Base-by-base conservation (phyloP, 2,329 filamentous ascomycete species). In the Sporothrix pseudoabietina region DNA sequence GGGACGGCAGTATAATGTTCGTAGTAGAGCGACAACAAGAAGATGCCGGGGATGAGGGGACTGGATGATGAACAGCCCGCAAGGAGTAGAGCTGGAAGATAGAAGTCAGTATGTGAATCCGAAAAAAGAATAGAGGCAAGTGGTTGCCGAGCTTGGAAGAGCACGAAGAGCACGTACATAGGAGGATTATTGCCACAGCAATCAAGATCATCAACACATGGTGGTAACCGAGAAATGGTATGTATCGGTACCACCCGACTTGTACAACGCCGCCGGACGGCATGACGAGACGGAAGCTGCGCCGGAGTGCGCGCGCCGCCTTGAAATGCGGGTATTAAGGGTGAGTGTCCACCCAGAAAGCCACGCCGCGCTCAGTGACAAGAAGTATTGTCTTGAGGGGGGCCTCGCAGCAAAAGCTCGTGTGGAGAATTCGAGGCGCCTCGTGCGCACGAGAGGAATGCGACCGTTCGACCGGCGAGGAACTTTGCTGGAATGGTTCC, bases 131-230 rank as follows among this genome's bases (percentile, higher is more conserved):
- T 26, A 22, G 9, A 54, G 69, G n/a, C 8, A 16, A n/a, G 35
- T 16, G 30, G 32, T n/a, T 14, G 49, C n/a, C 14, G 49, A 3
- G 49, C 5, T 10, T 9, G 22, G 54, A 22, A 41, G 30, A n/a
- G 49, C 32, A 44, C 10, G 26, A 35, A 10, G 5, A 7, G n/a
- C 10, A 63, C 94, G 84, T 86, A 97, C 94, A 98, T 77, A 99
- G 87, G 80, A 99, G 86, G 82, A 99, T 97, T 79, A 99, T 97
- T 63, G 94, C 89, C 74, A 98, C 85, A 72, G 93, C 94, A 80
- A 99, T 97, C 77, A 99, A 85, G 78, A 99, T 94, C 96, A 99
- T 99, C 82, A 99, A 88, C 77, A 98, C 92, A 89, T 99, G 89
- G 80, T 91, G 90, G 79, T 91, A 91, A 77, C 90, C 90, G 74